Conservation (phyloP, 2,329 filamentous ascomycete genomes). For the Colletotrichum australisinense region DNA sequence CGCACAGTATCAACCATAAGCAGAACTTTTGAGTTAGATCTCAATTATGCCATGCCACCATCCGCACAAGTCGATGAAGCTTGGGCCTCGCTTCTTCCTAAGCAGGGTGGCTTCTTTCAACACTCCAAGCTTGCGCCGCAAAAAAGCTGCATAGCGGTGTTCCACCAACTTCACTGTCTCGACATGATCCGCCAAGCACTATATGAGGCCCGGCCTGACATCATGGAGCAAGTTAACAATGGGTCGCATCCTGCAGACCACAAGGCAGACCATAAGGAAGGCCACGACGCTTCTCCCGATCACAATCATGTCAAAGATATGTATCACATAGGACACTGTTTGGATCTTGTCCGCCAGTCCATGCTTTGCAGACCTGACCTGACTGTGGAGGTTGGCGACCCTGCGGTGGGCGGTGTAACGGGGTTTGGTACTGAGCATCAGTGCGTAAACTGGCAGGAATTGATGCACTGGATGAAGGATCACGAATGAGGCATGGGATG, state of each 20-base stretch:
- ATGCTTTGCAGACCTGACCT: conserved; percentile 8
- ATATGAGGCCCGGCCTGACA: conserved; percentile 5
- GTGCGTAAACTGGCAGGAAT: conserved; percentile 1
- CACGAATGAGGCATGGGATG: neutral
- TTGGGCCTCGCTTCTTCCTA: conserved; percentile 5
- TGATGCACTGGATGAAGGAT: conserved; percentile 6
- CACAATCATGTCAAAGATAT: neutral
- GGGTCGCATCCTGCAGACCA: neutral
- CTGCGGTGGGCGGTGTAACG: neutral
- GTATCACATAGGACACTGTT: conserved; percentile 20
- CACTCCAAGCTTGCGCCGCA: neutral
- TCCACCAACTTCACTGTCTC: conserved; percentile 41
- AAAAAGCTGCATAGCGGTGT: conserved; percentile 23
- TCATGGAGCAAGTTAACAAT: neutral
- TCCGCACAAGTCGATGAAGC: neutral
- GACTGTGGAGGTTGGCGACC: neutral
- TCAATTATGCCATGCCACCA: conserved; percentile 10
- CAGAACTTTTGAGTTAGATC: neutral
- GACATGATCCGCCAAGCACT: conserved; percentile 31
- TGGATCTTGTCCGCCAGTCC: conserved; percentile 9
- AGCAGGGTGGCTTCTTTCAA: conserved; percentile 6
- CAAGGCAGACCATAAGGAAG: neutral
- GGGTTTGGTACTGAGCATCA: conserved; percentile 15
- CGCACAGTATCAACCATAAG: neutral
- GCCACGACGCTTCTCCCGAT: neutral